Evolutionary conservation across 345 rosid species (phyloP), one percentile per base, ranked within the genome.

Genomic region (Populus pruinosa): DNA sequence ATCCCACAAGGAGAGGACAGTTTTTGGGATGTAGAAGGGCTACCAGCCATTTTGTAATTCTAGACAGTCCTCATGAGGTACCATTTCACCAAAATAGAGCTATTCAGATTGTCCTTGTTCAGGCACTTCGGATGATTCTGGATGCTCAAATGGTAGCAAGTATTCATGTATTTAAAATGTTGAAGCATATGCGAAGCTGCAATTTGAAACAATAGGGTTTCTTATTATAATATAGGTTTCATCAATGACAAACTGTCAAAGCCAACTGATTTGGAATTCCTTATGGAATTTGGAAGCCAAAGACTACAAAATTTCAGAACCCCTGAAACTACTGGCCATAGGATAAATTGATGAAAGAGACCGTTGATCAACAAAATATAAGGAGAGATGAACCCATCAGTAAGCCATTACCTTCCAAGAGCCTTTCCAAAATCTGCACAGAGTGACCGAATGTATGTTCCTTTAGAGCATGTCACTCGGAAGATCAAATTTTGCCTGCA

Each of bases 391-490:
- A 49, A 43, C 20, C 21, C 43, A 44, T 53, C 62, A 38, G 47
- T 25, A 73, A 67, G 27, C 31, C 49, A 31, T 49, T 79, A 96
- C 97, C 98, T 93, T 79, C 97, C 90, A 75, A 96, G 91, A 82
- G 94, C 91, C 86, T 93, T 93, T 44, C 94, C 97, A 70, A 96
- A 80, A 87, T 96, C 99, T 75, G 98, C 92, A 87, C 99, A 96
- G 17, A 96, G 85, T 5, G 98, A 96, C 29, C 97, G 93, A 82
- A 96, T 91, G 85, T 96, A 93, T 10, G 99, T 92, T 77, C 98
- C 98, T 85, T 93, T 92, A 0, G 98, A 93, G 87, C 97, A 92
- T 47, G 89, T 78, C 77, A 92, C 97, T 72, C 93, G 90, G 82
- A 96, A 90, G 74, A 93, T 87, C 82, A 92, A 85, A 85, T 93